Evolutionary conservation across 768 basidiomycete genomes (phyloP), one percentile per base, ranked within the genome.

Genomic region (Tephrocybe rancida): DNA sequence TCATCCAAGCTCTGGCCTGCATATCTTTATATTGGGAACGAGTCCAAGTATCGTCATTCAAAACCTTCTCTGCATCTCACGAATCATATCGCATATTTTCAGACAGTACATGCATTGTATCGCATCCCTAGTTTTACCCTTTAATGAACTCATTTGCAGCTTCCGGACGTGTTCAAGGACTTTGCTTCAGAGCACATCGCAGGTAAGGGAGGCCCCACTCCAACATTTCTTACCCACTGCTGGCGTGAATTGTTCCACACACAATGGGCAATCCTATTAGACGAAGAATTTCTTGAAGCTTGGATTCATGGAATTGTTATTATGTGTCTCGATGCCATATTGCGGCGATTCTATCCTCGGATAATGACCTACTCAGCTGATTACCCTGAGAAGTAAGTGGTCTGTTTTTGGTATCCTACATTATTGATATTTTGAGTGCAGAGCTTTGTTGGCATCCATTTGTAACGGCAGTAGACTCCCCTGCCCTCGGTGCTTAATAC

Each of bases 1-100:
- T 64, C 46, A 14, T 59, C 67, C 1, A 58, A 57, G 5, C 52
- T 64, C 1, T 76, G 71, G 74, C 74, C 71, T 0, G 27, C 68
- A 1, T 76, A 75, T 44, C 34, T 69, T 3, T 66, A 50, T 19
- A 65, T 73, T 49, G 72, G 72, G 0, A 67, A 66, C 43, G 52
- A 64, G 14, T 73, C 72, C 0, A 77, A 76, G 50, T 73, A 73
- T 50, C 44, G 51, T 0, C 58, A 62, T 0, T 43, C 48, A 1
- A 61, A 62, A 11, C 71, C 70, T 1, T 50, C 45, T 19, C 8
- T 57, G 41, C 8, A 55, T 50, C 22, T 53, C 58, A 14, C 58
- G 35, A 38, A 69, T 39, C 70, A 70, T 47, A 3, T 75, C 2
- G 71, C 65, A 2, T 74, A 56, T 29, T 45, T 56, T 32, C 35